Conservation (phyloP, 176 grass and related monocot genomes). For the Tuctoria greenei region DNA sequence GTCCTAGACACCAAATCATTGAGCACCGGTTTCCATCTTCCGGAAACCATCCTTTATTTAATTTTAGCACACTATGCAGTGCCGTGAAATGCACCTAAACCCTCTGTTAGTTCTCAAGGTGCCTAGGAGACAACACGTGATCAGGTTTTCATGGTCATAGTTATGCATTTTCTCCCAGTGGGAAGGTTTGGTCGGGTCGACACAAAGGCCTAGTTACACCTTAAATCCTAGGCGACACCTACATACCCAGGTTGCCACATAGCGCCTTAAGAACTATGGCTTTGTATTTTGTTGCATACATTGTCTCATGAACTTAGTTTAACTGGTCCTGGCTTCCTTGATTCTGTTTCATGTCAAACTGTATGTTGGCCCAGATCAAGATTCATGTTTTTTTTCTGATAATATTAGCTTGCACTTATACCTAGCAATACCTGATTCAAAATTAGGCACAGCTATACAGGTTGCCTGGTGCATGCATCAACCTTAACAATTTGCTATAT, state of each 20-base stretch:
- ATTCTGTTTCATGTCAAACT: not conserved
- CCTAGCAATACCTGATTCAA: not conserved
- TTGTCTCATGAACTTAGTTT: not conserved
- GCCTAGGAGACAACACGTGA: too few species aligned
- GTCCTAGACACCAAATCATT: not conserved
- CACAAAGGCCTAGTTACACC: too few species aligned
- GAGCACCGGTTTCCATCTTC: not conserved
- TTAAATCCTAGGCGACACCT: too few species aligned
- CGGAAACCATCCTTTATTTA: not conserved
- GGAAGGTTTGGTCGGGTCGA: too few species aligned
- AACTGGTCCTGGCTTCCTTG: not conserved
- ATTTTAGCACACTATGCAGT: not conserved
- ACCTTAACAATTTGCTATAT: not conserved
- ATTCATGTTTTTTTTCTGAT: not conserved
- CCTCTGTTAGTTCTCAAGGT: too few species aligned
- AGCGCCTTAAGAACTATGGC: too few species aligned
- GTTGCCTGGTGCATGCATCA: not conserved
- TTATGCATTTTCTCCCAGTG: too few species aligned
- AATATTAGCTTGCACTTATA: not conserved
- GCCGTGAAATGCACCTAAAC: too few species aligned
- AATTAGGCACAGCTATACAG: not conserved
- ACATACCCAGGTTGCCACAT: too few species aligned
- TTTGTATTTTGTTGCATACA: not conserved
- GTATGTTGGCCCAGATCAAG: not conserved
- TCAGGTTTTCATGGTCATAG: too few species aligned